Base-by-base conservation (phyloP, 306 rosid genomes). In the Medicago truncatula region DNA sequence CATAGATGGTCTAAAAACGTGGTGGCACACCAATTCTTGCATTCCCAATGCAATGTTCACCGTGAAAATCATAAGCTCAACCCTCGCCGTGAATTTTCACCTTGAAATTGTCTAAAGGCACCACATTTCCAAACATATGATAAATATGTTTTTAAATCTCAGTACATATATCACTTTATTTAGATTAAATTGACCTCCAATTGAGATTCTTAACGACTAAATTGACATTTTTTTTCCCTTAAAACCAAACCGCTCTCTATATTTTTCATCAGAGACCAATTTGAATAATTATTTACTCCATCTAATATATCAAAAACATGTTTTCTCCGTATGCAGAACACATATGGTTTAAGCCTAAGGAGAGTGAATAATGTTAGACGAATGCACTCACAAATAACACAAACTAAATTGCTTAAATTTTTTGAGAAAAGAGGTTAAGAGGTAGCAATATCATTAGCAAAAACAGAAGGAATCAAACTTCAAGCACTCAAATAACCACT, bases 381-480 rank as follows among this genome's bases (percentile, higher is more conserved):
- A 28, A 28, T 3, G 31, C 31, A 28, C 31, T 28, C 31, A 34
- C 38, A 34, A 4, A 34, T 34, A 34, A 78, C 14, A 17, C 16
- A 52, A 52, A 21, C 40, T 21, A 57, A 54, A 15, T 76, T 76
- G 63, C 62, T 70, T 12, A 46, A 7, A 23, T 18, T 18, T 44
- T 9, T 14, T 10, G 49, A 59, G 39, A 7, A 74, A 34, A 7
- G 12, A 16, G 10, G 13, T 34, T 31, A 14, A 41, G 18, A 76
- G 57, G 62, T 75, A 68, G 8, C 15, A 60, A 59, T 58, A 49
- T 75, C 21, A 23, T 8, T 63, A 28, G 38, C 46, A 25, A 59
- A 59, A 28, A 13, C 41, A 60, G 41, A 60, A 52, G 38, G 39
- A 74, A 70, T 64, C 17, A 25, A 70, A 78, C 31, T 62, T 79